Evolutionary conservation across 2,329 filamentous ascomycete genomes (phyloP), one percentile per base, ranked within the genome.

Genomic region (Juglanconis sp.): DNA sequence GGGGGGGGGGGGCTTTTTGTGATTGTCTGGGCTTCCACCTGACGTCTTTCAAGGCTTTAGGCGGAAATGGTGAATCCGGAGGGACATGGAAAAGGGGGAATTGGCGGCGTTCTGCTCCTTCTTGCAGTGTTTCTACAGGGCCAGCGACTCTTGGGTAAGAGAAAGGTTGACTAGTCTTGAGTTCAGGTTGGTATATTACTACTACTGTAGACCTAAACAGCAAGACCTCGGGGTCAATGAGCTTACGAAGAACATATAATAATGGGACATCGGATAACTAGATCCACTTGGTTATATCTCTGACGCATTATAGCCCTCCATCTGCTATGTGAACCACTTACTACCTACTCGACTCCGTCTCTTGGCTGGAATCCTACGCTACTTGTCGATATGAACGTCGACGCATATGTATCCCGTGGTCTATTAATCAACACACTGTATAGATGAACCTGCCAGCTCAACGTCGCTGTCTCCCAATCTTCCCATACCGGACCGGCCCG

Each of bases 161-260:
- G 17, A 47, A n/a, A 8, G 9, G 17, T 30, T 47, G 44, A 17
- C 13, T 3, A 17, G 42, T 17, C 31, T 55, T 56, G 13, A 10
- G 34, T 46, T 57, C 31, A 49, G 34, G 7, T 59, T 34, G 11
- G 35, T 36, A 31, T 48, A 5, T 48, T 48, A 36, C n/a, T 49
- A 15, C 24, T n/a, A 17, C 24, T 36, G 31, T 31, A 53, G 34
- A 57, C 32, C n/a, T 53, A 60, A 47, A 48, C 51, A 48, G 8
- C 24, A 55, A 57, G 61, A 58, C 54, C 61, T 63, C 54, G 44
- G 42, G 61, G 61, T 61, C 61, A 54, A 38, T 38, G 51, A 24
- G 38, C 17, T 13, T 17, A 55, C 44, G n/a, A 47, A 17, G n/a
- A 17, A 49, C 9, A 47, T 46, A 38, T 38, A 50, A 31, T 56